Conservation (phyloP, 2,329 filamentous ascomycete species). For the Achaetomium macrosporum region DNA sequence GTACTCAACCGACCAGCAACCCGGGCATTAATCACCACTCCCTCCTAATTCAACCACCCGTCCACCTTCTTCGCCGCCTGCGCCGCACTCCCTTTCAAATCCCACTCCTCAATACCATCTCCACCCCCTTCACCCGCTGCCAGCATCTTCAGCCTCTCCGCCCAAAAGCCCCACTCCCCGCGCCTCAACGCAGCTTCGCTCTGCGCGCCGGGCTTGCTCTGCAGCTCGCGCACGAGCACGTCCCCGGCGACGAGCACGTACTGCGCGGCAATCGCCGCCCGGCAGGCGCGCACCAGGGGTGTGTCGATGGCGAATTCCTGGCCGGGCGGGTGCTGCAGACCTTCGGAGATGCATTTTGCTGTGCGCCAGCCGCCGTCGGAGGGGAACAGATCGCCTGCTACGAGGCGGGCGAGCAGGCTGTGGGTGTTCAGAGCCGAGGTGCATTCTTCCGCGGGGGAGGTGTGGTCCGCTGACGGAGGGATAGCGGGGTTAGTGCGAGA, state of each 20-base stretch:
- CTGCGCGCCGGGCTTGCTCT: no score
- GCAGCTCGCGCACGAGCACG: background rate
- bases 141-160: background rate
- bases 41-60: background rate
- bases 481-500: background rate
- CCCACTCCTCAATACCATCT: background rate
- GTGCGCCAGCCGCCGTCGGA: background rate
- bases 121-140: background rate
- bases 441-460: background rate
- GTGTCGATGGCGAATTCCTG: background rate
- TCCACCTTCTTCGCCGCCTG: background rate
- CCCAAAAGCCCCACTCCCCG: background rate
- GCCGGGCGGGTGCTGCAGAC: background rate
- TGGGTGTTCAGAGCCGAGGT: background rate
- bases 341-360: background rate
- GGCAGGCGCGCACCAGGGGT: background rate
- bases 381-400: background rate
- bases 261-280: background rate
- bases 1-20: no score
- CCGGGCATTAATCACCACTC: no score
- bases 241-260: background rate
- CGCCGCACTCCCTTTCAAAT: background rate
- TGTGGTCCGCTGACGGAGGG: background rate
- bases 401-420: background rate
- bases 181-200: background rate